These are phyloP conservation scores for Pelagophyceae sp. DNA, from an alignment of 352 stramenopile genomes.

Conservation along the genomic window DNA sequence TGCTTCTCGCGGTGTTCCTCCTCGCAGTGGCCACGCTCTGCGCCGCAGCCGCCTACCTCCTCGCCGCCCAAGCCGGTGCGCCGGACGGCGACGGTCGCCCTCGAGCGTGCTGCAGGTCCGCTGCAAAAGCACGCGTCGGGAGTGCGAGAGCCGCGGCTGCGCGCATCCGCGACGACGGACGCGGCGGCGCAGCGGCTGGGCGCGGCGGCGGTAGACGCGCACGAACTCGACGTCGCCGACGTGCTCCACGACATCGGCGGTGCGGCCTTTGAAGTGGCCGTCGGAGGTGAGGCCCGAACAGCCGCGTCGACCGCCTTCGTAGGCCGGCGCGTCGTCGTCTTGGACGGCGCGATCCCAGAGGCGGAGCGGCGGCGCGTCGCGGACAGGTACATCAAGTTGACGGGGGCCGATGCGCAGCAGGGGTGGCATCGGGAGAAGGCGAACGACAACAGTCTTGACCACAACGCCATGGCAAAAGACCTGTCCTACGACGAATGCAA, in stretches of 20 bases:
- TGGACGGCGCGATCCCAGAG: constrained; percentile 8
- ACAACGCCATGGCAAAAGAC: constrained; percentile 17
- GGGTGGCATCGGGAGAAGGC: constrained; percentile 18
- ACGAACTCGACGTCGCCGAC: background rate
- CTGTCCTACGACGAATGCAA: background rate
- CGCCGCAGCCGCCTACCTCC: no score
- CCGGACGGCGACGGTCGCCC: no score
- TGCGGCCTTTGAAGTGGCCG: background rate
- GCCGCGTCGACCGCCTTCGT: background rate
- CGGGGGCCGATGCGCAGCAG: background rate
- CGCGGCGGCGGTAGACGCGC: no score
- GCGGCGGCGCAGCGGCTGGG: no score
- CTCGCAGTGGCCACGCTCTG: no score
- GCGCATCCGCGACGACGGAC: background rate
- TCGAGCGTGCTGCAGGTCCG: no score
- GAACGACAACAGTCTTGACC: background rate
- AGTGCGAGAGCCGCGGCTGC: background rate
- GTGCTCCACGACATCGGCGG: background rate
- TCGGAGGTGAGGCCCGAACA: background rate
- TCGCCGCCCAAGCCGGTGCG: no score
- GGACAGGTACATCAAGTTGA: constrained; percentile 11
- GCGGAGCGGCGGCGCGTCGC: background rate
- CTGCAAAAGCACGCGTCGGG: no score
- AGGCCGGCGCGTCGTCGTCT: background rate
- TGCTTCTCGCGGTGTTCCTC: no score